phyloP scores from a whole-genome alignment of 345 rosid species.

The Hypericum androsaemum region DNA sequence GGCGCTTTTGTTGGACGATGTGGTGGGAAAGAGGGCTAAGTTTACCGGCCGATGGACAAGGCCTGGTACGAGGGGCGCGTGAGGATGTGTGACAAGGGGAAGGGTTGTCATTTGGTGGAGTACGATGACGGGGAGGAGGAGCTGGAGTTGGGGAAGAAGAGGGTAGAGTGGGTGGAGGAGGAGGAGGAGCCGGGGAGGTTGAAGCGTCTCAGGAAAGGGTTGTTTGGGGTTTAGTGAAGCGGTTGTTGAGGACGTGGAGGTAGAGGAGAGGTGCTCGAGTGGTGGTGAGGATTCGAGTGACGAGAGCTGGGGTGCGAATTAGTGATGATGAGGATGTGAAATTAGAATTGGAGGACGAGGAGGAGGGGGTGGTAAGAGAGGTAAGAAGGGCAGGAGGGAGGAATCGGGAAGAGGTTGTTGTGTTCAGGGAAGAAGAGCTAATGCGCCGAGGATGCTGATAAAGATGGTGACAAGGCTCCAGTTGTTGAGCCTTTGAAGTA shows the following conservation, averaged over 20 bases:
- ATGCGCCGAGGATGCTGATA: conserved; percentile 16
- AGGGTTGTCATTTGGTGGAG: conserved; percentile 57
- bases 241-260: conserved; percentile 36
- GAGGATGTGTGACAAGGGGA: conserved; percentile 32
- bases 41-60: conserved; percentile 93
- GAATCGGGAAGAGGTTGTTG: conserved; percentile 19
- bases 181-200: too few species aligned
- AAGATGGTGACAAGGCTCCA: conserved; percentile 27
- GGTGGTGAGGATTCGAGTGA: conserved; percentile 56
- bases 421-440: conserved; percentile 42
- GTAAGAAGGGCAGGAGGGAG: conserved; percentile 13
- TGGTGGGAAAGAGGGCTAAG: conserved; percentile 31
- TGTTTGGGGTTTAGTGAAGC: conserved; percentile 17
- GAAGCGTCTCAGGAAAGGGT: too few species aligned
- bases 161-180: conserved; percentile 65
- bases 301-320: conserved; percentile 65
- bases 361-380: conserved; percentile 28
- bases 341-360: conserved; percentile 44
- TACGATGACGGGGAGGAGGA: conserved; percentile 78
- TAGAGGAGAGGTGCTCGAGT: conserved; percentile 20
- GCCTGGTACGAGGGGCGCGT: conserved; percentile 77
- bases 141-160: conserved; percentile 78
- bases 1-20: too few species aligned
- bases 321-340: conserved; percentile 46
- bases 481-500: conserved; percentile 33